Conservation (phyloP, 495 filamentous ascomycete genomes). For the Penicillium coprophilum region DNA sequence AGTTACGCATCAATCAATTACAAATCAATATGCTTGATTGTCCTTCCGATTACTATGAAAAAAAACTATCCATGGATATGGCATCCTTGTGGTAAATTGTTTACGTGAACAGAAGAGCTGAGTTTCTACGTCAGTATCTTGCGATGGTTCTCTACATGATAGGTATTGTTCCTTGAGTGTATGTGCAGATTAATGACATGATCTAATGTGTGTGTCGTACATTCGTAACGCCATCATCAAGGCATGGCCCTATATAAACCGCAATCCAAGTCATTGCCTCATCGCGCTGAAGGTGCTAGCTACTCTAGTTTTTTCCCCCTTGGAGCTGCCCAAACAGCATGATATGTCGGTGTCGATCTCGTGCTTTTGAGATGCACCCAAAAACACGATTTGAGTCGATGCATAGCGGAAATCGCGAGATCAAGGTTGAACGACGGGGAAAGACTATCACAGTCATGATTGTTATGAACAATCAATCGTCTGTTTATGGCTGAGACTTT, state of each 20-base stretch:
- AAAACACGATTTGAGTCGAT: neutral
- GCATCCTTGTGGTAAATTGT: neutral
- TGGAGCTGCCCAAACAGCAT: neutral
- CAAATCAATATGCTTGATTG: neutral
- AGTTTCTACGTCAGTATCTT: neutral
- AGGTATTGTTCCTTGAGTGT: neutral
- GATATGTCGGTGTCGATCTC: neutral
- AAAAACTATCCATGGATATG: neutral
- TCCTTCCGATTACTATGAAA: neutral
- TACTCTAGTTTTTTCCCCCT: neutral
- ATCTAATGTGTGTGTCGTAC: constrained; percentile 12
- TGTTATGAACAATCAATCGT: neutral
- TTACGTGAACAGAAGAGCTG: neutral
- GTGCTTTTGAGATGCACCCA: neutral
- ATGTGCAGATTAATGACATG: constrained; percentile 4
- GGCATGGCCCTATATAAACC: neutral
- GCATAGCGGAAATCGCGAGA: neutral
- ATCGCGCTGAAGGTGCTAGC: neutral
- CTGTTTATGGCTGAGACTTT: neutral
- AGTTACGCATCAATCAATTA: neutral
- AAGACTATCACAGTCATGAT: neutral
- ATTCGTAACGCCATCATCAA: constrained; percentile 9
- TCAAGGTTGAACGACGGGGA: neutral
- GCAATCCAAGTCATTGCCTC: neutral
- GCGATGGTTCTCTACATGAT: neutral